A percentile compares a stretch with the other conserved stretches of the same genome.
Conservation (phyloP, 495 filamentous ascomycete genomes). For the Daldinia loculata region DNA sequence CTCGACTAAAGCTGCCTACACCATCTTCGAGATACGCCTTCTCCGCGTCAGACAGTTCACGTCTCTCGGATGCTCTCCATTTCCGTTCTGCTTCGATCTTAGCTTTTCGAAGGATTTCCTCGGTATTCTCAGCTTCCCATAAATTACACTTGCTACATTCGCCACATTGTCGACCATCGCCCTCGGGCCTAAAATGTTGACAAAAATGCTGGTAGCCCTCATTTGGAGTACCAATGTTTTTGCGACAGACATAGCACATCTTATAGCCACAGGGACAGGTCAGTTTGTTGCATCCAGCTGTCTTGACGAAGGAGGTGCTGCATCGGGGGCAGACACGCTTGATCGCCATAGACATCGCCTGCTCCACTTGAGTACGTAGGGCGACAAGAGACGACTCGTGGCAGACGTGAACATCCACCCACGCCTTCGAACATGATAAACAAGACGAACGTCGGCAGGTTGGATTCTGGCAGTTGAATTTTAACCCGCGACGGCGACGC, state of each 20-base stretch:
- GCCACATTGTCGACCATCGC: slow-evolving; percentile 70
- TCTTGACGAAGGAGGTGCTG: slow-evolving; percentile 89
- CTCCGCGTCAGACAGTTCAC: slow-evolving; percentile 58
- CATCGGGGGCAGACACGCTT: slow-evolving; percentile 96
- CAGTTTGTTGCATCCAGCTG: slow-evolving; percentile 92
- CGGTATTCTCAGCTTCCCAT: slow-evolving; percentile 87
- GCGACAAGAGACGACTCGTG: slow-evolving; percentile 84
- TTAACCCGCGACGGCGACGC: slow-evolving; percentile 70
- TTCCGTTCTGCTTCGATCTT: slow-evolving; percentile 80
- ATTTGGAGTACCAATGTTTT: slow-evolving; percentile 60
- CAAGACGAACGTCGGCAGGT: slow-evolving; percentile 76
- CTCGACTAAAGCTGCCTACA: slow-evolving; percentile 40
- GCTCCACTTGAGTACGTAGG: slow-evolving; percentile 86
- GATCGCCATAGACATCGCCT: slow-evolving; percentile 88
- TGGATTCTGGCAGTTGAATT: slow-evolving; percentile 76
- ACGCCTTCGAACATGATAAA: slow-evolving; percentile 71
- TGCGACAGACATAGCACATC: slow-evolving; percentile 94
- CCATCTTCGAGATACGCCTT: slow-evolving; percentile 57
- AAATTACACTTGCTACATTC: slow-evolving; percentile 91
- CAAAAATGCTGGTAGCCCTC: slow-evolving; percentile 88
- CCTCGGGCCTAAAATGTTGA: slow-evolving; percentile 87
- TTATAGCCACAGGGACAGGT: slow-evolving; percentile 97
- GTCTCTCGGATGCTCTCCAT: slow-evolving; percentile 76
- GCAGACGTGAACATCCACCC: slow-evolving; percentile 78
- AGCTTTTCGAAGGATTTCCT: slow-evolving; percentile 75